Evolutionary conservation across 257 asterid species (phyloP).

Genomic region (Petrea volubilis): DNA sequence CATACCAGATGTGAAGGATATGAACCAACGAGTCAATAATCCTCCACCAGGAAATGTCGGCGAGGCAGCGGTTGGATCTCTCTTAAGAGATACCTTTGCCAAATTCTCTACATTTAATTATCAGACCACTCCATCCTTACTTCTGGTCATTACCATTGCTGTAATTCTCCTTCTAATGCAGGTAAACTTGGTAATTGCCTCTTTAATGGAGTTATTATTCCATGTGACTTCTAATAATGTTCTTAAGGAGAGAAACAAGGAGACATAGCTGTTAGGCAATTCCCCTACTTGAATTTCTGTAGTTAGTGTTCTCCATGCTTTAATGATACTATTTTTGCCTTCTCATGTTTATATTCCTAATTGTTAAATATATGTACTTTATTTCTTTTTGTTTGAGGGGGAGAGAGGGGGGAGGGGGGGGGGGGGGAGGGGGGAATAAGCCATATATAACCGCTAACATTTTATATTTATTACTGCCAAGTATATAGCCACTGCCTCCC

Average conservation of each 20-base stretch:
- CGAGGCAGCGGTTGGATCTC: conserved; percentile 42
- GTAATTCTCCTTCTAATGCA: conserved; percentile 83
- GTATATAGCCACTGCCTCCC: too few species aligned
- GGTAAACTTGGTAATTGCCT: conserved; percentile 41
- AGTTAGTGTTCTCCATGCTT: neutral
- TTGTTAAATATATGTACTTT: neutral
- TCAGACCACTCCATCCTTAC: conserved; percentile 53
- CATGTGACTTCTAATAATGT: neutral
- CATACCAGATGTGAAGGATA: conserved; percentile 33
- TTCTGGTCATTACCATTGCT: conserved; percentile 58
- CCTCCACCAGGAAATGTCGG: conserved; percentile 28
- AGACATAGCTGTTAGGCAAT: neutral
- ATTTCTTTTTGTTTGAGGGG: neutral
- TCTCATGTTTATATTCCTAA: neutral
- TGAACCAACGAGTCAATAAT: conserved; percentile 38
- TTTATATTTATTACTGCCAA: too few species aligned
- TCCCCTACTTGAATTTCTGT: neutral
- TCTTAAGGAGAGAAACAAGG: neutral
- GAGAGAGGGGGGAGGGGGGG: too few species aligned
- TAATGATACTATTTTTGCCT: neutral
- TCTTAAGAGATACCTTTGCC: conserved; percentile 35
- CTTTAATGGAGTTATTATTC: neutral
- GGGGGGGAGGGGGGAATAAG: too few species aligned
- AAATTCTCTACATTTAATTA: conserved; percentile 54
- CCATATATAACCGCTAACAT: too few species aligned